Base-by-base conservation (phyloP, 1,284 basidiomycete genomes). In the Peniophora sp. region DNA sequence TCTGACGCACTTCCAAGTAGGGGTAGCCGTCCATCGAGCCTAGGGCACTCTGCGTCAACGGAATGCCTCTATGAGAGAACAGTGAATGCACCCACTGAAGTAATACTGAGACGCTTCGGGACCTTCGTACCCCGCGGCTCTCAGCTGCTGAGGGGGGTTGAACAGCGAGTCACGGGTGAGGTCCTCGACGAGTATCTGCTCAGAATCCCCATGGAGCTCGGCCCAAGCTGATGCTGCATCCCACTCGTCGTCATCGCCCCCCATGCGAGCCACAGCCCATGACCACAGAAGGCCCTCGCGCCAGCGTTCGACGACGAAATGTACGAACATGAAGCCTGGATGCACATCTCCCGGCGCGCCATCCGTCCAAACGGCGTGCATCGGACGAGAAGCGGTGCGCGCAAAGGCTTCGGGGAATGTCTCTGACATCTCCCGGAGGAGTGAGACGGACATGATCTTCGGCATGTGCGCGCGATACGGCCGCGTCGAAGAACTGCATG, bases 211-310 rank as follows among this genome's bases (percentile, higher is more conserved):
- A 12, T 66, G 67, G 1, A 74, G 54, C 55, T 70, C 69, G 11
- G 52, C 48, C 72, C 72, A 74, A 47, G 61, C 66, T 10, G 47
- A 54, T 32, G 58, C 61, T 11, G 51, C 54, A 37, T 64, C 53
- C 59, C 64, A 63, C 32, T 55, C 57, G 47, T 66, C 64, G 39
- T 62, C 61, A 3, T 61, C 52, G 2, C 58, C 63, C 22, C 72
- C 63, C 54, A 60, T 47, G 17, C 56, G 55, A 0, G 53, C 71
- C 22, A 73, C 68, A 12, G 59, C 57, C 65, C 67, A 73, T 6
- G 63, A 56, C 71, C 71, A 73, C 17, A 73, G 57, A 17, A 73
- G 54, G 2, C 67, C 67, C 58, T 73, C 71, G 10, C 71, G 60
- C 49, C 67, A 65, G n/a, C 70, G 61, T 58, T 72, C 69, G 36